Percentiles rank a stretch among this genome's conserved stretches.
Conservation (phyloP, 2,329 filamentous ascomycete genomes). For the Colletotrichum cuscutae region DNA sequence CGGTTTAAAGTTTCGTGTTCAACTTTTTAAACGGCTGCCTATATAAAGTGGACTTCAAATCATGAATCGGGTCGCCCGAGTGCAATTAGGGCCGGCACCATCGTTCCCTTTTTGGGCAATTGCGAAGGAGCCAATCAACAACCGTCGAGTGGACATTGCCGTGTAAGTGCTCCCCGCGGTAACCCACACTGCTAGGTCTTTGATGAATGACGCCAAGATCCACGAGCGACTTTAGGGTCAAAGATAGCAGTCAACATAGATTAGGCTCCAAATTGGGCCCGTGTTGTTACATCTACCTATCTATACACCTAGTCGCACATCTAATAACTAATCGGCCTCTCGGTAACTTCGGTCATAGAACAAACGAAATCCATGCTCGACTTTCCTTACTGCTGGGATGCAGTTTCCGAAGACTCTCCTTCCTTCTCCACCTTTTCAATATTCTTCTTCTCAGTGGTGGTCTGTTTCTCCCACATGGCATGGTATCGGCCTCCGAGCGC, state of each 20-base stretch:
- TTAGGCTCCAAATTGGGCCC: neutral
- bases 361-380: neutral
- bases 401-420: slow-evolving; percentile 28
- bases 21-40: neutral
- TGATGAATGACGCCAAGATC: neutral
- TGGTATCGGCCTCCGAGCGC: slow-evolving; percentile 57
- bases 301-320: neutral
- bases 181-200: neutral
- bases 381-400: slow-evolving; percentile 16
- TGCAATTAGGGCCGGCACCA: neutral
- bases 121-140: neutral
- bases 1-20: neutral
- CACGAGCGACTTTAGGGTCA: neutral
- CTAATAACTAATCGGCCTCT: neutral
- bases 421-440: slow-evolving; percentile 29
- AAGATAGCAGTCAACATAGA: neutral
- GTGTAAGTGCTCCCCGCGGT: neutral
- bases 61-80: neutral
- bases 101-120: neutral
- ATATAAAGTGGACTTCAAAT: neutral
- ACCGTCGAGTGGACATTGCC: neutral
- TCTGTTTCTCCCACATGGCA: slow-evolving; percentile 64
- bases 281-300: neutral
- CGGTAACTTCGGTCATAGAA: neutral
- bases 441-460: slow-evolving; percentile 50